These are phyloP conservation scores for Paspalum vaginatum DNA, from an alignment of 176 grass and related monocot genomes.

Conservation along the genomic window DNA sequence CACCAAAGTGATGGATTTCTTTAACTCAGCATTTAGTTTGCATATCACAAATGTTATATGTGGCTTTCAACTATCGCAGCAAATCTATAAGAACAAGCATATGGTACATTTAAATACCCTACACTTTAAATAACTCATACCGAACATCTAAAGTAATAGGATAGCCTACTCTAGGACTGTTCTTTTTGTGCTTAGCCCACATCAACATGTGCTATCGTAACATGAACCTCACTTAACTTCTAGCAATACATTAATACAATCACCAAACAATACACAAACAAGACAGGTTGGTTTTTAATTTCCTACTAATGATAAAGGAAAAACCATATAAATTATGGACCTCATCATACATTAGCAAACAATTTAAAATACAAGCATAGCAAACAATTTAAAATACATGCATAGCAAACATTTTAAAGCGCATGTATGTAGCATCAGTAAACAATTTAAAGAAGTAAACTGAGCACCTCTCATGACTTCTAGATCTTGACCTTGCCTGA, in stretches of 20 bases:
- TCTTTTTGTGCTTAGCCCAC: neutral
- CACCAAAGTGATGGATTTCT: neutral
- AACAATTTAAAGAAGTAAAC: slow-evolving; percentile 9
- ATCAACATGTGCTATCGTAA: neutral
- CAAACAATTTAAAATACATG: neutral
- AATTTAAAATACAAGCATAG: neutral
- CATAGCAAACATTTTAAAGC: neutral
- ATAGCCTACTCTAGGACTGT: neutral
- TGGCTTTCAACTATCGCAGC: neutral
- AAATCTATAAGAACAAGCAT: neutral
- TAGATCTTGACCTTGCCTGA: slow-evolving; percentile 51
- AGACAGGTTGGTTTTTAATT: neutral
- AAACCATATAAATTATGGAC: neutral
- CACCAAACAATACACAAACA: neutral
- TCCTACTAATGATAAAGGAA: neutral
- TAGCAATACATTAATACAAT: neutral
- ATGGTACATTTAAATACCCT: neutral
- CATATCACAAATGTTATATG: neutral
- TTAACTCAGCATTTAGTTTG: neutral
- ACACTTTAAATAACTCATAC: neutral
- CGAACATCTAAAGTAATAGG: neutral
- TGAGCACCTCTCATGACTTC: slow-evolving; percentile 63
- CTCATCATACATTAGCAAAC: neutral
- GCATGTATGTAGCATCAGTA: neutral
- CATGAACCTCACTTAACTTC: neutral